Evolutionary conservation across 1,284 basidiomycete genomes (phyloP).

Genomic region (Vanrija humicola): DNA sequence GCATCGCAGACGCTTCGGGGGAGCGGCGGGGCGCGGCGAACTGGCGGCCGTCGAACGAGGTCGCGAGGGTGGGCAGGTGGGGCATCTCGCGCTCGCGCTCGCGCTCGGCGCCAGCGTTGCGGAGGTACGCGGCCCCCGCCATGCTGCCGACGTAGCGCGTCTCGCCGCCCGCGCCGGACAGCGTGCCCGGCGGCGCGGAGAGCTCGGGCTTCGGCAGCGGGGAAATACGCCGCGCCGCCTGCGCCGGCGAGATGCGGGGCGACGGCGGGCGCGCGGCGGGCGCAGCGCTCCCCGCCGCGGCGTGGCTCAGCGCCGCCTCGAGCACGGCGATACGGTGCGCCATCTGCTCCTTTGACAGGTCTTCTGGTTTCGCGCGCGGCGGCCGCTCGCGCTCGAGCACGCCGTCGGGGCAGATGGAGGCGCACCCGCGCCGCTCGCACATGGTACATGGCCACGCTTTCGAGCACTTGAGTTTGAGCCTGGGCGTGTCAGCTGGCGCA

Average conservation of each 20-base stretch:
- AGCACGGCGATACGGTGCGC: constrained; percentile 2
- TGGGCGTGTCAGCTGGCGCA: background rate
- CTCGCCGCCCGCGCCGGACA: constrained; percentile 33
- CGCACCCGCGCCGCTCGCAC: constrained; percentile 12
- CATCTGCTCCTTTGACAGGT: background rate
- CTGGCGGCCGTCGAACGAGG: background rate
- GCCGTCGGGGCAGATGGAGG: constrained; percentile 13
- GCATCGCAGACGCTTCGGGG: background rate
- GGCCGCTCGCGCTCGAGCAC: constrained; percentile 11
- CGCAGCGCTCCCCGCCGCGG: too few species aligned
- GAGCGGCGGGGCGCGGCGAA: background rate
- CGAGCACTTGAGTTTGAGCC: constrained; percentile 20
- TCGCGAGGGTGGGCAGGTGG: background rate
- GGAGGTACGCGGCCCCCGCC: constrained; percentile 29
- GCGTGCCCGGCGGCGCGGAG: constrained; percentile 23
- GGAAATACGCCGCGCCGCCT: background rate
- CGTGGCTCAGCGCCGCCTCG: background rate
- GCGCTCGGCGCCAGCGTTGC: background rate
- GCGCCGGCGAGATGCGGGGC: background rate
- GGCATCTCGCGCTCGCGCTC: constrained; percentile 8
- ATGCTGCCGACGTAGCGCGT: constrained; percentile 42
- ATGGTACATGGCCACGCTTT: constrained; percentile 19
- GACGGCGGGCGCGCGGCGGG: too few species aligned
- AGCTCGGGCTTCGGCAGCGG: background rate
- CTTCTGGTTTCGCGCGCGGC: background rate